A percentile compares a stretch with the other conserved stretches of the same genome.
These are phyloP conservation scores for Globisporangium acanthophoron DNA, from an alignment of 352 stramenopile species.

Conservation along the genomic window DNA sequence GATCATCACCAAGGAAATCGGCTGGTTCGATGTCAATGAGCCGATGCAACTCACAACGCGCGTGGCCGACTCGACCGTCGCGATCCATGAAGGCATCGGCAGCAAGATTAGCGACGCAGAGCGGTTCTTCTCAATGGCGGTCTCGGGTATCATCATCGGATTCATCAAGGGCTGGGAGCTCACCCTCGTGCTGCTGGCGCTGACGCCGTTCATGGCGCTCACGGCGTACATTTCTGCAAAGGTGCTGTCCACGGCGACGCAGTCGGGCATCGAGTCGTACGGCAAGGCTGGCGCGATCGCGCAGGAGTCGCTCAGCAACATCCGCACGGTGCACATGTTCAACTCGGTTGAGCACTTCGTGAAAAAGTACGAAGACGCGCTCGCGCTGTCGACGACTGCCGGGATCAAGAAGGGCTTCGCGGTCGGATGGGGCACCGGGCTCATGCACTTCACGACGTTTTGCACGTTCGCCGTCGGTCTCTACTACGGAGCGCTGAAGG, in stretches of 20 bases:
- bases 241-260: slow-evolving; percentile 34
- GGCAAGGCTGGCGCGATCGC: slow-evolving; percentile 55
- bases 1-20: slow-evolving; percentile 32
- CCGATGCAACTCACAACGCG: slow-evolving; percentile 21
- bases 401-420: slow-evolving; percentile 46
- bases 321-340: slow-evolving; percentile 77
- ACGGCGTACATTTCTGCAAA: slow-evolving; percentile 52
- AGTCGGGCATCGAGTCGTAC: slow-evolving; percentile 52
- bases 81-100: slow-evolving; percentile 60
- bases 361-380: slow-evolving; percentile 48
- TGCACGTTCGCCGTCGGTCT: slow-evolving; percentile 70
- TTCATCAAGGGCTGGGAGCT: slow-evolving; percentile 66
- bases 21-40: slow-evolving; percentile 44
- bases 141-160: slow-evolving; percentile 59
- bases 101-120: slow-evolving; percentile 47
- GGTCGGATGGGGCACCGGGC: slow-evolving; percentile 42
- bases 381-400: slow-evolving; percentile 34
- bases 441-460: slow-evolving; percentile 62
- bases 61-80: slow-evolving; percentile 28
- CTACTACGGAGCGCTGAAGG: slow-evolving; percentile 65
- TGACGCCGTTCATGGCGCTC: slow-evolving; percentile 59
- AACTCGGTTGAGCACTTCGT: slow-evolving; percentile 57
- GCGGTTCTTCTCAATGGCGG: slow-evolving; percentile 53
- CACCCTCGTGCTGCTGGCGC: slow-evolving; percentile 50
- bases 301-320: slow-evolving; percentile 63